Conservation (phyloP, 2,329 filamentous ascomycete genomes). For the Plenodomus tracheiphilus region DNA sequence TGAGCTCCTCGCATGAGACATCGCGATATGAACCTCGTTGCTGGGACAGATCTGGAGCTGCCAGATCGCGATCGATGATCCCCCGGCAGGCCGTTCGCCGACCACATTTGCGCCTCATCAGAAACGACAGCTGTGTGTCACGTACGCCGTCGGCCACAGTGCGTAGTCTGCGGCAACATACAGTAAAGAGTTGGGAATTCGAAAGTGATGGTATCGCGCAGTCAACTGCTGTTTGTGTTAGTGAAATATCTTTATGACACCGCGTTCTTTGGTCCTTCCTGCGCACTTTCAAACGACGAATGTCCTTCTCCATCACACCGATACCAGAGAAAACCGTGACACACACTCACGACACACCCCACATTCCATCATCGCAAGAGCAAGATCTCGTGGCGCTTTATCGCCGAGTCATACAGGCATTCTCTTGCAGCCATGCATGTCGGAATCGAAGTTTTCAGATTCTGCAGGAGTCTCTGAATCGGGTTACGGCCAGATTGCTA, state of each 20-base stretch:
- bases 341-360: neutral
- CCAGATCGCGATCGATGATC: neutral
- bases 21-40: neutral
- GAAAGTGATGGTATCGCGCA: neutral
- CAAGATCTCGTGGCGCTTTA: neutral
- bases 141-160: neutral
- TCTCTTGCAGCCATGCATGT: neutral
- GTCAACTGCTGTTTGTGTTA: neutral
- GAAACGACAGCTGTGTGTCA: neutral
- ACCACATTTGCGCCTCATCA: neutral
- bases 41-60: neutral
- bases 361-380: neutral
- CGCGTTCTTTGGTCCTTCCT: neutral
- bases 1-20: neutral
- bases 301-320: neutral
- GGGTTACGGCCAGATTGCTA: neutral
- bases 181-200: neutral
- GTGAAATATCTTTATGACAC: neutral
- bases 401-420: neutral
- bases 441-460: neutral
- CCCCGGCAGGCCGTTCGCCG: too few relatives aligned
- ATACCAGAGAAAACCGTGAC: neutral
- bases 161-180: too few relatives aligned
- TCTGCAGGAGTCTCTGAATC: neutral
- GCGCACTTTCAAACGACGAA: too few relatives aligned